Base-by-base conservation (phyloP, 2,329 filamentous ascomycete genomes). In the Hirsutella minnesotensis region DNA sequence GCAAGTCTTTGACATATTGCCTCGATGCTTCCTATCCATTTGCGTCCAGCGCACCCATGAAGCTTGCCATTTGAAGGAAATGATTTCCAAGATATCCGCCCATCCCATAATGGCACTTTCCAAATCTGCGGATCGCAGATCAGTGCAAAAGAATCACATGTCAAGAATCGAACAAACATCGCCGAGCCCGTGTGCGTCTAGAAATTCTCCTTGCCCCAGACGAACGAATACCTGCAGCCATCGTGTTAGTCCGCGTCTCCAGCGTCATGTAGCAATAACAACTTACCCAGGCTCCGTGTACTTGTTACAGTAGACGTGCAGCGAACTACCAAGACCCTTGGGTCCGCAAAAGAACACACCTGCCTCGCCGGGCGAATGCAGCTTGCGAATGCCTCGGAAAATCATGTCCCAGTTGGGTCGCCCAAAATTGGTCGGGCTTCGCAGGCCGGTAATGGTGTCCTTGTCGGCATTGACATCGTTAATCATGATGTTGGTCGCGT, bases 401-500 rank as follows among this genome's bases (percentile, higher is more conserved):
- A 94, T 85, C 77, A 86, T 86, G 58, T 92, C 84, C 86, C 86
- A 92, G 65, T 92, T 90, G 15, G 86, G 86, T 20, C 85, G 72
- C 42, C 86, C 86, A 58, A 92, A 88, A 67, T 88, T 92, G 36
- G 86, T 92, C 18, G 85, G 85, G 43, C 84, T 82, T 39, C 84
- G 75, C 24, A 92, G 73, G 43, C 86, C 86, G 0, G 86, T 92
- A 58, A 92, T 89, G 54, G 85, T 79, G 60, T 92, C 85, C 62
- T 83, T 83, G 59, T 90, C 83, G 51, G 83, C 82, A 56, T 88
- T 86, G 59, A 81, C 84, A 54, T 89, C 84, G 66, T 90, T 89
- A 70, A 90, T 88, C 84, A 90, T 90, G 66, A 92, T 90, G 66
- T 92, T 90, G 38, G 84, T 88, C 40, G 85, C 85, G 56, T 90